These are phyloP conservation scores for Colletotrichum caudatum DNA, from an alignment of 2,329 filamentous ascomycete species.

Conservation along the genomic window DNA sequence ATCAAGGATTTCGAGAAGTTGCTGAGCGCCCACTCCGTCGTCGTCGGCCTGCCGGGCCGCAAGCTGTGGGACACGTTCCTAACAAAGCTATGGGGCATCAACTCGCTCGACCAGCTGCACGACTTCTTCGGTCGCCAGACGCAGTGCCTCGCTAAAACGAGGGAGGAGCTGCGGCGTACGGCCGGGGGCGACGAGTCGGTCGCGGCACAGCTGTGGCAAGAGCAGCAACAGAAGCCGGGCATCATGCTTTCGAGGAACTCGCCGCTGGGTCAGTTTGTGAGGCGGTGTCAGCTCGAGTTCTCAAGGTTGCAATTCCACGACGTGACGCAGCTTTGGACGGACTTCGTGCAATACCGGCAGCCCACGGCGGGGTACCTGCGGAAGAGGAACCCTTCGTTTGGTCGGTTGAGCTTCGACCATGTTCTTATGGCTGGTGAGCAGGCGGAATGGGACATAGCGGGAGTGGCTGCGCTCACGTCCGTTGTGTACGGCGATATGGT, in stretches of 20 bases:
- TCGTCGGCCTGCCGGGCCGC: constrained; percentile 75
- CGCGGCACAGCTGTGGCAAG: constrained; percentile 32
- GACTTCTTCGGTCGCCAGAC: constrained; percentile 75
- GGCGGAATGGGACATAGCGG: constrained; percentile 62
- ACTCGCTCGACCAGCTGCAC: constrained; percentile 85
- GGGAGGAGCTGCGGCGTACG: constrained; percentile 69
- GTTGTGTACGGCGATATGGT: constrained; percentile 67
- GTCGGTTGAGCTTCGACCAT: constrained; percentile 67
- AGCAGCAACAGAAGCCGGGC: constrained; percentile 53
- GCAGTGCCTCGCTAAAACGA: constrained; percentile 70
- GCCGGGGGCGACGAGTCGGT: constrained; percentile 61
- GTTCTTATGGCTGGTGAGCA: constrained; percentile 64
- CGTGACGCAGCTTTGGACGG: constrained; percentile 81
- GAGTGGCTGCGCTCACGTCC: constrained; percentile 58
- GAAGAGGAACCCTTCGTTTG: constrained; percentile 70
- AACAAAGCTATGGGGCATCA: constrained; percentile 83
- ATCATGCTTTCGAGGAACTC: constrained; percentile 79
- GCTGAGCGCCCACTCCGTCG: constrained; percentile 64
- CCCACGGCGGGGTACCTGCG: constrained; percentile 77
- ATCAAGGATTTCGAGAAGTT: constrained; percentile 71
- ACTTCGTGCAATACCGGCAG: constrained; percentile 83
- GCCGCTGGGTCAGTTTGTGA: constrained; percentile 84
- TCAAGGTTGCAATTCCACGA: constrained; percentile 84
- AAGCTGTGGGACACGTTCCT: constrained; percentile 92
- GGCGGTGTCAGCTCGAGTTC: constrained; percentile 83